phyloP scores from a whole-genome alignment of 345 rosid genomes.

The Hirschfeldia incana region DNA sequence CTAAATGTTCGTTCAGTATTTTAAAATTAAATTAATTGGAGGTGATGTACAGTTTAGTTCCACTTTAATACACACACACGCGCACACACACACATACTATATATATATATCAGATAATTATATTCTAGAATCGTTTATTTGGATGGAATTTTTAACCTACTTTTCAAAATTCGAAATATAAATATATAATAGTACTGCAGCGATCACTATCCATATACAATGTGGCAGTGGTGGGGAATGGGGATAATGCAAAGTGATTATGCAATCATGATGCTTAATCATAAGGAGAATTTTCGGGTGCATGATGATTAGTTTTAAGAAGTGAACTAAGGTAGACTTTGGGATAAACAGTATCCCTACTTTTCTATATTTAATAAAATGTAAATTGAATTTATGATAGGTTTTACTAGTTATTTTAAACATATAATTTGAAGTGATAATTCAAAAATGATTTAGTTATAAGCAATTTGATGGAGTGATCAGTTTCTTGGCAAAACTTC shows the following conservation, averaged over 20 bases:
- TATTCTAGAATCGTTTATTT: neutral
- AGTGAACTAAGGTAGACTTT: neutral
- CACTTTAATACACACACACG: neutral
- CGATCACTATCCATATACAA: constrained; percentile 27
- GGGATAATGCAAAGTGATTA: constrained; percentile 23
- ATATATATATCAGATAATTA: neutral
- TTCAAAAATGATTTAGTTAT: neutral
- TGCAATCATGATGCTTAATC: constrained; percentile 29
- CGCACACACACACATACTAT: too few relatives aligned
- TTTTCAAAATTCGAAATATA: constrained; percentile 17
- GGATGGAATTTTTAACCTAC: neutral
- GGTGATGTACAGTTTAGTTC: neutral
- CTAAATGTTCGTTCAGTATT: neutral
- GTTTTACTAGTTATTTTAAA: neutral
- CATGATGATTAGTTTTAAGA: constrained; percentile 1
- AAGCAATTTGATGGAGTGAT: neutral
- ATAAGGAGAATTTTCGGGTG: constrained; percentile 6
- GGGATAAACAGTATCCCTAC: neutral
- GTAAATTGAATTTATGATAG: neutral
- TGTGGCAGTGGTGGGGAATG: constrained; percentile 27
- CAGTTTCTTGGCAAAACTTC: neutral
- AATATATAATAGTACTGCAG: neutral
- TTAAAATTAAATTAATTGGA: neutral
- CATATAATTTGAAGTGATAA: neutral
- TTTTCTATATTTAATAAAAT: neutral